phyloP scores from a whole-genome alignment of 2,329 filamentous ascomycete genomes.

The Pseudopyricularia cyperi region DNA sequence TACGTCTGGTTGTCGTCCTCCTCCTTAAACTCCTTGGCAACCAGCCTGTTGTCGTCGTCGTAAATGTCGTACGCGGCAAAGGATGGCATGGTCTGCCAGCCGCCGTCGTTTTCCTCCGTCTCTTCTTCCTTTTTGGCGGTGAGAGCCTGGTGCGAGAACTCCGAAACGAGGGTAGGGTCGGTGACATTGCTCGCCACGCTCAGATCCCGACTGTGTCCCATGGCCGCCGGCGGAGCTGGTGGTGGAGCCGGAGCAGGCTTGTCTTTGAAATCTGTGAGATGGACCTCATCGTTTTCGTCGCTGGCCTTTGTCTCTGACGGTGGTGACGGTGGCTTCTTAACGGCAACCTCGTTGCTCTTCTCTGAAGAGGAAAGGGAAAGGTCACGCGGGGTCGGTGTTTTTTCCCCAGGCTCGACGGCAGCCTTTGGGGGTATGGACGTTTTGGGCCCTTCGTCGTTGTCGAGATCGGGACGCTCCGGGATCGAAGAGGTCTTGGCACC shows the following conservation, averaged over 20 bases:
- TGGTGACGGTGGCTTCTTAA: not conserved
- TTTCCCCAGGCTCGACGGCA: not conserved
- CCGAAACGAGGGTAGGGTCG: conserved; percentile 40
- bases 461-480: not conserved
- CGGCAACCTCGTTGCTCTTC: not conserved
- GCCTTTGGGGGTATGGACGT: conserved; percentile 11
- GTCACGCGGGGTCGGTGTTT: not conserved
- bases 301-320: not conserved
- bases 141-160: conserved; percentile 83
- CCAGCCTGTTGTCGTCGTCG: conserved; percentile 78
- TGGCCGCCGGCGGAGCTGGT: not conserved
- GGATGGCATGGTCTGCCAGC: conserved; percentile 90
- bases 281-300: not conserved
- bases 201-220: conserved; percentile 15
- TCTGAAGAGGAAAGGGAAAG: not conserved
- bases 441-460: conserved; percentile 10
- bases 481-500: conserved; percentile 5
- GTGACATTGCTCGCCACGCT: conserved; percentile 23
- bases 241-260: not conserved
- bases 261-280: not conserved
- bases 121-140: conserved; percentile 42
- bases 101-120: conserved; percentile 47
- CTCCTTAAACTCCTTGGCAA: conserved; percentile 67
- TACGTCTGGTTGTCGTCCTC: conserved; percentile 55
- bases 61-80: conserved; percentile 91